Evolutionary conservation across 1,284 basidiomycete species (phyloP).

Genomic region (Puccinia novopanici): DNA sequence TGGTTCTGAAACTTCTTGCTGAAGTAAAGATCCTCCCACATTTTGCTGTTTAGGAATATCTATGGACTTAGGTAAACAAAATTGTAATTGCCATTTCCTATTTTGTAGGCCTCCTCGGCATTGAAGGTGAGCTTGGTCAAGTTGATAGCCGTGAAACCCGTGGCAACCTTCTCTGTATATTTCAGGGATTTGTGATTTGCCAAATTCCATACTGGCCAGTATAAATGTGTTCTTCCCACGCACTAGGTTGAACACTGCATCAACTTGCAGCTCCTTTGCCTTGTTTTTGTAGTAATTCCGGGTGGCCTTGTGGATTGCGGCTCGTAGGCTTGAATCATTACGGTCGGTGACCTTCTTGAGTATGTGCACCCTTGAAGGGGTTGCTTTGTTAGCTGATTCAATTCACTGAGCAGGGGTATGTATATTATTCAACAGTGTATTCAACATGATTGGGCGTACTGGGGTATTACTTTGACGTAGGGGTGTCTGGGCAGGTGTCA

Average conservation of each 20-base stretch:
- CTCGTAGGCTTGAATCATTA: background rate
- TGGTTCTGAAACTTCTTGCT: background rate
- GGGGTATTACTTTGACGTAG: too few relatives aligned
- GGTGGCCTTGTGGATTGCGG: too few relatives aligned
- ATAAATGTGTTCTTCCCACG: background rate
- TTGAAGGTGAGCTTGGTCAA: constrained; percentile 10
- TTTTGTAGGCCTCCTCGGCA: background rate
- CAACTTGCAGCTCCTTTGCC: too few relatives aligned
- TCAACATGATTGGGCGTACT: too few relatives aligned
- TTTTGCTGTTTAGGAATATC: background rate
- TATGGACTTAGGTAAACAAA: background rate
- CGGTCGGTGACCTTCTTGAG: background rate
- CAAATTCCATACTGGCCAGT: background rate
- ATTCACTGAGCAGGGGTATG: too few relatives aligned
- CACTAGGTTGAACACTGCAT: too few relatives aligned
- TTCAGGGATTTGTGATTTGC: background rate
- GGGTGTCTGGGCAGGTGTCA: too few relatives aligned
- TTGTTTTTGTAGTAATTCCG: too few relatives aligned
- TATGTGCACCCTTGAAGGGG: background rate
- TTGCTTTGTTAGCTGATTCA: too few relatives aligned
- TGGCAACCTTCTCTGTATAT: background rate
- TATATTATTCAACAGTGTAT: too few relatives aligned
- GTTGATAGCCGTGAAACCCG: background rate
- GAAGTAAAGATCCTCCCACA: constrained; percentile 5
- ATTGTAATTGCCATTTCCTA: background rate